Base-by-base conservation (phyloP, 1,139 yeast species). In the Pichia cactophila region DNA sequence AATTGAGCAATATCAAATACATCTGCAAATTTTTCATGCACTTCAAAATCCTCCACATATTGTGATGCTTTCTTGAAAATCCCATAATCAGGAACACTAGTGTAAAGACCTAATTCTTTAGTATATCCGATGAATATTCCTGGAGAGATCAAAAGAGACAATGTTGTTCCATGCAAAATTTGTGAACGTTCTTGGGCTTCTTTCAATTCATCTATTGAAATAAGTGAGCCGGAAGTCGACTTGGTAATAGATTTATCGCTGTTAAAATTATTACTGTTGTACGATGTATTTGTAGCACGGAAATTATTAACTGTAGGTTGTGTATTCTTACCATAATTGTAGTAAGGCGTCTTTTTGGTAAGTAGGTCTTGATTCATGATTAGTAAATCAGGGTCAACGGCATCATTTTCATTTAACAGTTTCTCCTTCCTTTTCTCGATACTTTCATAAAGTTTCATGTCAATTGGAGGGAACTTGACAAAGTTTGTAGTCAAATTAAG, bases 21-120 rank as follows among this genome's bases (percentile, higher is more conserved):
- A n/a, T 72, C 70, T n/a, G 54, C 44, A 50, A 79, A 78, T 20
- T 80, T 75, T 42, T 77, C 82, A 47, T 86, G 67, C 59, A 83
- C 81, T 53, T 88, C 88, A 8, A 95, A 89, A 62, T 86, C 92
- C 68, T 90, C 97, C 31, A 83, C 75, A 58, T 84, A 78, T 55
- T 80, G 81, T 55, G 75, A 78, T 56, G 78, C 81, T 58, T 83
- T 82, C 63, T 86, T 85, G 55, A 89, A 72, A 43, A 85, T 74
- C 29, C 96, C 96, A 59, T 87, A 84, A 63, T 89, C 95, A 11
- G 94, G 83, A 4, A 90, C 84, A 45, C 92, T 75, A 2, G 86
- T 81, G 64, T 87, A 87, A 14, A 62, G 12, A 36, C 87, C 68
- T 51, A 76, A 75, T 54, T 77, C 60, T 50, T 58, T 57, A 12